phyloP scores from a whole-genome alignment of 2,329 filamentous ascomycete genomes.

The Metarhizium humberi region DNA sequence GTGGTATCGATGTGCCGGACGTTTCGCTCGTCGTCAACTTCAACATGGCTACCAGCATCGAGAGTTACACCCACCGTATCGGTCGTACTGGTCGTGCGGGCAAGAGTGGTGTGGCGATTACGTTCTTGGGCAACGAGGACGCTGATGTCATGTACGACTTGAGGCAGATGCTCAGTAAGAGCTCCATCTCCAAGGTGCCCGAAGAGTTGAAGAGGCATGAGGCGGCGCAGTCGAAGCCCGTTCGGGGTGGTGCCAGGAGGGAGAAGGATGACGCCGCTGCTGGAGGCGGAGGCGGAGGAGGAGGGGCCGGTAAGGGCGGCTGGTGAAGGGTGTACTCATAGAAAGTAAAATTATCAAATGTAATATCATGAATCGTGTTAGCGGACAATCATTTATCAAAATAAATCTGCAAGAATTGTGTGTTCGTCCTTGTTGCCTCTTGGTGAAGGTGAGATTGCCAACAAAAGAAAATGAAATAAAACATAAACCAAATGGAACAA shows the following conservation, averaged over 20 bases:
- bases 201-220: conserved; percentile 87
- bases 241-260: conserved; percentile 23
- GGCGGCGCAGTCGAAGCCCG: conserved; percentile 76
- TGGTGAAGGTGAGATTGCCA: neutral
- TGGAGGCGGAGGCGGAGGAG: conserved; percentile 6
- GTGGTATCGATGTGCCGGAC: conserved; percentile 96
- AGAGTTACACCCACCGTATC: conserved; percentile 93
- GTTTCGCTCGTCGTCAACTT: conserved; percentile 95
- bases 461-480: neutral
- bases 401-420: neutral
- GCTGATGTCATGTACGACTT: conserved; percentile 85
- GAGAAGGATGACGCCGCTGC: conserved; percentile 18
- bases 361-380: neutral
- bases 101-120: conserved; percentile 93
- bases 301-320: conserved; percentile 6
- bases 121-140: conserved; percentile 89
- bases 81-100: conserved; percentile 95
- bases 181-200: conserved; percentile 75
- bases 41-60: conserved; percentile 92
- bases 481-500: neutral
- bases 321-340: neutral
- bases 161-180: conserved; percentile 92
- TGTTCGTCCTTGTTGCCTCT: neutral
- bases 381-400: neutral
- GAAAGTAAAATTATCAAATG: neutral